Evolutionary conservation across 2,329 filamentous ascomycete genomes (phyloP).

Genomic region (Neurospora sp.): DNA sequence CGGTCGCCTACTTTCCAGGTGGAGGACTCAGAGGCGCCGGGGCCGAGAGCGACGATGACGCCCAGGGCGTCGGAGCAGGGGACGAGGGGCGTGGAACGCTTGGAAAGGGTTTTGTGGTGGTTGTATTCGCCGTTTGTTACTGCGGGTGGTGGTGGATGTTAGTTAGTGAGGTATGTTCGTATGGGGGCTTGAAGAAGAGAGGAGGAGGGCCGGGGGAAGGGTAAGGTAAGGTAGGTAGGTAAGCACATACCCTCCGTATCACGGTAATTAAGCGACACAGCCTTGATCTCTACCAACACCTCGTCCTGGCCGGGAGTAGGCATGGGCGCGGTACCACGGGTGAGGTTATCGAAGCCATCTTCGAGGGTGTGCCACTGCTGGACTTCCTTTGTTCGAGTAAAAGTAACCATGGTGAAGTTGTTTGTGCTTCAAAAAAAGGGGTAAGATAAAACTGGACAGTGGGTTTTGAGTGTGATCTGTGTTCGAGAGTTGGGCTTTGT

Average conservation of each 20-base stretch:
- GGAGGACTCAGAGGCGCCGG: constrained; percentile 26
- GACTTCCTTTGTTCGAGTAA: not conserved
- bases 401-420: not conserved
- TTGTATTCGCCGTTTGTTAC: constrained; percentile 58
- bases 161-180: not conserved
- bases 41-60: constrained; percentile 40
- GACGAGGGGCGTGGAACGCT: constrained; percentile 35
- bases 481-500: not conserved
- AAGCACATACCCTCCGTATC: constrained; percentile 34
- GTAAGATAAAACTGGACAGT: not conserved
- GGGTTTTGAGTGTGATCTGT: not conserved
- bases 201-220: not conserved
- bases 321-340: constrained; percentile 32
- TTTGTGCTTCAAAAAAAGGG: not conserved
- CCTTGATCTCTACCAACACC: constrained; percentile 37
- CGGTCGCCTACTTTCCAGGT: constrained; percentile 48
- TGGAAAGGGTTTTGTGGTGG: constrained; percentile 47
- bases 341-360: constrained; percentile 46
- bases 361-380: constrained; percentile 40
- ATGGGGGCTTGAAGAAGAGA: not conserved
- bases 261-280: constrained; percentile 40
- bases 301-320: constrained; percentile 40
- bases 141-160: constrained; percentile 18
- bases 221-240: too few species aligned
- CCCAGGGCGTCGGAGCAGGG: constrained; percentile 66